phyloP scores from a whole-genome alignment of 805 yeast genomes.

The Candida broadrunensis region DNA sequence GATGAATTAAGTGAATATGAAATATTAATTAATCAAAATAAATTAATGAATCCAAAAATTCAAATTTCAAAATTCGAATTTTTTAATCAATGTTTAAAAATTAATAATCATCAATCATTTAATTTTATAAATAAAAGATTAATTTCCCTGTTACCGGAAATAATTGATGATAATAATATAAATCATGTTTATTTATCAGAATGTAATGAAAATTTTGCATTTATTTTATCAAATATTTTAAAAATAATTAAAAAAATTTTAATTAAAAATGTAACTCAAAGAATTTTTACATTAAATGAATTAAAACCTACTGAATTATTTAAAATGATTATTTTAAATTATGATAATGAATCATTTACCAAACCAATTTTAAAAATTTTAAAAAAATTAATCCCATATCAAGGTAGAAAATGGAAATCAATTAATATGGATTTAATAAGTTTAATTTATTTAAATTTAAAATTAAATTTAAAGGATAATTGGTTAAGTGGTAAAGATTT shows the following conservation, averaged over 20 bases:
- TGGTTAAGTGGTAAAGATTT: conserved; percentile 86
- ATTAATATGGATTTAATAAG: conserved; percentile 92
- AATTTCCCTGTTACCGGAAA: conserved; percentile 24
- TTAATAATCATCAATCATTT: conserved; percentile 6
- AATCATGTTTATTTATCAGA: conserved; percentile 24
- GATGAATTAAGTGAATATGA: conserved; percentile 27
- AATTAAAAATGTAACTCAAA: conserved; percentile 62
- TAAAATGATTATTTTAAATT: conserved; percentile 55
- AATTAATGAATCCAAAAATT: conserved; percentile 37
- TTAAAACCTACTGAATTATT: conserved; percentile 61
- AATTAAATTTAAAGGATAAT: conserved; percentile 70
- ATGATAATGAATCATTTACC: conserved; percentile 57
- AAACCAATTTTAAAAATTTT: conserved; percentile 69
- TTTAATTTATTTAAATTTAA: conserved; percentile 74
- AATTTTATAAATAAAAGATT: conserved; percentile 25
- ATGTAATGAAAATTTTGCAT: conserved; percentile 43
- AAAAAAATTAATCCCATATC: conserved; percentile 81
- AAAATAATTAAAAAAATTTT: conserved; percentile 56
- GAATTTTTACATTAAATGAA: conserved; percentile 63
- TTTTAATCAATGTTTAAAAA: conserved; percentile 31
- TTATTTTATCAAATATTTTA: conserved; percentile 50
- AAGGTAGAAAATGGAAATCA: conserved; percentile 92
- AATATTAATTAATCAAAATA: conserved; percentile 32
- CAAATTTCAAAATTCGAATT: conserved; percentile 30
- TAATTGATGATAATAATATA: conserved; percentile 22